Percentiles rank a stretch among this genome's conserved stretches.
Evolutionary conservation across 2,329 filamentous ascomycete genomes (phyloP).

Genomic region (Diaporthe capsici): DNA sequence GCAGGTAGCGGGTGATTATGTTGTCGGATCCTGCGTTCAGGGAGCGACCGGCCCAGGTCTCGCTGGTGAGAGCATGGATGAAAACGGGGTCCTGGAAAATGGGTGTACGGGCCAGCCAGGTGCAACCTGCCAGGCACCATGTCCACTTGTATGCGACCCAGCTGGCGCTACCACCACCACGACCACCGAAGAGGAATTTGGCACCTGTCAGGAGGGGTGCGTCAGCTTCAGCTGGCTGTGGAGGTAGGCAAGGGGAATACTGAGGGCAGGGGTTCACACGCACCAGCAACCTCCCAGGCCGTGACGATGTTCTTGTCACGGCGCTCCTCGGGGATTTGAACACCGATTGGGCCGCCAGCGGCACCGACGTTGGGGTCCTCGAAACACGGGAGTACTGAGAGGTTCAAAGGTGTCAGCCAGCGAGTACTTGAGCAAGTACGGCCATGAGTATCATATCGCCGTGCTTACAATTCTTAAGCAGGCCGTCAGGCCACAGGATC

Average conservation of each 20-base stretch:
- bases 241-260: no score
- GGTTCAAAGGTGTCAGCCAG: not conserved
- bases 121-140: slow-evolving; percentile 34
- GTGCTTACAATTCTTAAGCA: slow-evolving; percentile 13
- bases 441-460: not conserved
- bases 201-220: not conserved
- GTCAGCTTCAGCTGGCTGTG: not conserved
- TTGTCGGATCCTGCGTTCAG: slow-evolving; percentile 29
- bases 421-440: no score
- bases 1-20: slow-evolving; percentile 18
- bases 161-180: slow-evolving; percentile 19
- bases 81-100: slow-evolving; percentile 20
- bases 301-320: slow-evolving; percentile 5
- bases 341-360: slow-evolving; percentile 22
- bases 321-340: slow-evolving; percentile 24
- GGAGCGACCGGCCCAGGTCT: slow-evolving; percentile 9
- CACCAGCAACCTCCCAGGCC: slow-evolving; percentile 33
- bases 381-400: slow-evolving; percentile 25
- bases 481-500: slow-evolving; percentile 17
- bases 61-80: slow-evolving; percentile 1
- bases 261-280: not conserved
- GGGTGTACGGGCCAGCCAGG: slow-evolving; percentile 28
- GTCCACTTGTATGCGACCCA: slow-evolving; percentile 31
- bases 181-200: slow-evolving; percentile 29
- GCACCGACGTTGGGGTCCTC: slow-evolving; percentile 26